A percentile compares a stretch with the other conserved stretches of the same genome.
phyloP scores from a whole-genome alignment of 2,329 filamentous ascomycete genomes.

The Colletotrichum sp. region DNA sequence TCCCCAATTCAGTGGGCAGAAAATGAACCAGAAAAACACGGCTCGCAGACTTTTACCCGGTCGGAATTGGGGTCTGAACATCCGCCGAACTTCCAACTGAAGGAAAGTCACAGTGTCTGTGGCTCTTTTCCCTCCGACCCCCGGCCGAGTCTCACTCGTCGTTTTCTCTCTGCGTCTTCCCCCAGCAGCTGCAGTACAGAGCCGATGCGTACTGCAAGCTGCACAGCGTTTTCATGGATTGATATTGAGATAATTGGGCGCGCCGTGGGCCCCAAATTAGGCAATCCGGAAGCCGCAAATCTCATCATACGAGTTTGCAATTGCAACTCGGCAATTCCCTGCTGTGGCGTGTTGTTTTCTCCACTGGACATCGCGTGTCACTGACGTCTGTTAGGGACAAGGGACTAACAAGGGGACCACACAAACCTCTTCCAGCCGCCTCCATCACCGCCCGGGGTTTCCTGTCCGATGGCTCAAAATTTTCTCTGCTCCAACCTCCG shows the following conservation, averaged over 20 bases:
- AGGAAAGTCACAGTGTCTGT: background rate
- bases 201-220: background rate
- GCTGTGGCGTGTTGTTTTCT: conserved; percentile 7
- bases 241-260: background rate
- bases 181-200: background rate
- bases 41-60: background rate
- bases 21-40: background rate
- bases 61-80: background rate
- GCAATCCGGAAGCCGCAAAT: background rate
- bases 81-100: background rate
- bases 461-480: background rate
- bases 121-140: background rate
- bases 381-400: conserved; percentile 11
- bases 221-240: background rate
- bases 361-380: conserved; percentile 13
- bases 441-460: conserved; percentile 1
- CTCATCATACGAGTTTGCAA: conserved; percentile 21
- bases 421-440: background rate
- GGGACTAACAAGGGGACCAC: background rate
- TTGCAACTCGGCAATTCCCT: conserved; percentile 17
- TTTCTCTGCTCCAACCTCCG: background rate
- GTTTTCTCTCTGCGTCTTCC: background rate
- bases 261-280: background rate
- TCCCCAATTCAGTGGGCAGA: background rate
- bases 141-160: background rate